Evolutionary conservation across 192 early-diverging fungal genomes (phyloP), one percentile per base, ranked within the genome.

Genomic region (Mortierella antarctica): DNA sequence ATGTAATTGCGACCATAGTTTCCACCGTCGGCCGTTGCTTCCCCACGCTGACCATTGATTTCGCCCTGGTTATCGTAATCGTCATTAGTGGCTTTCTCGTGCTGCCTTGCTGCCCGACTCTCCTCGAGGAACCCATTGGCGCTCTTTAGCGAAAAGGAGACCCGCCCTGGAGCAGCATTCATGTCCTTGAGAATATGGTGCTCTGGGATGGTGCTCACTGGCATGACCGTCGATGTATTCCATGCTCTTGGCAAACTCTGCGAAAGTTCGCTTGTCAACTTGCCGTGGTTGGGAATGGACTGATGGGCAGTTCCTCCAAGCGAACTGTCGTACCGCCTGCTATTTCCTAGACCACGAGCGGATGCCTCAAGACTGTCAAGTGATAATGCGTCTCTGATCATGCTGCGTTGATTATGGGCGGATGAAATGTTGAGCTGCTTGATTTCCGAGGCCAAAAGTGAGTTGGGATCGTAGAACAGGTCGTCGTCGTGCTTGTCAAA

Each of bases 401-500:
- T 60, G 14, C 64, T 63, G 14, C 70, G 21, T 5, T 58, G 39
- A 6, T 10, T 15, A 12, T 65, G 55, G 11, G 17, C 57, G 13
- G 69, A 70, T 9, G 58, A 62, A 14, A 50, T 18, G 20, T 72
- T 80, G 20, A 80, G 53, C 42, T 72, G 70, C 64, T 66, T 71
- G 39, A 80, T 41, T 31, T 73, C 80, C 0, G 67, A 42, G 21
- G 67, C 67, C 31, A 74, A 45, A 55, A 73, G 67, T 4, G 72
- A 82, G 41, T 74, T 82, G 4, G 64, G 42, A 23, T 71, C 70
- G 11, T 47, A 46, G 20, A 83, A 83, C 4, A 86, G 53, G 13
- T 78, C 71, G 23, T 84, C 79, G 47, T 86, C 85, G 64, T 86
- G 84, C 20, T 63, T 72, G 31, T 84, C 83, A 67, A 83, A 84